Conservation (phyloP, 108 stramenopile genomes). For the Skeletonema grethae region DNA sequence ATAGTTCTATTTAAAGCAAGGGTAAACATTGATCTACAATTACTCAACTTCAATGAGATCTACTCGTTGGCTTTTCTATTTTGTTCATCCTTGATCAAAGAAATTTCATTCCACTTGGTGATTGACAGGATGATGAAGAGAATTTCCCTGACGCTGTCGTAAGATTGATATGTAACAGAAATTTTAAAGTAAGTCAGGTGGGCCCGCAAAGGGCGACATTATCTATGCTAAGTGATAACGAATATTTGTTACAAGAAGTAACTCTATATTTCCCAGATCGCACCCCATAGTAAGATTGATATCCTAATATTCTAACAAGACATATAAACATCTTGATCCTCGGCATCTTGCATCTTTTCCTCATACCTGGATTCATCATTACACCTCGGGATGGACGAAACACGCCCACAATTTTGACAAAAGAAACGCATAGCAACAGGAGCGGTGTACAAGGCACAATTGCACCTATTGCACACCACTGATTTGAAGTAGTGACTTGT, state of each 20-base stretch:
- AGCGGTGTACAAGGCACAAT: neutral
- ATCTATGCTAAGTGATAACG: too few relatives aligned
- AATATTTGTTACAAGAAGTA: too few relatives aligned
- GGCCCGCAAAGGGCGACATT: too few relatives aligned
- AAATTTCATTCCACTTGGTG: neutral
- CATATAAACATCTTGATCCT: neutral
- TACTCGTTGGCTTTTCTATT: neutral
- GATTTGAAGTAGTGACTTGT: neutral
- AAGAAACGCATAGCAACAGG: neutral
- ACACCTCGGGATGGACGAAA: neutral
- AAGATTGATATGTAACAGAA: too few relatives aligned
- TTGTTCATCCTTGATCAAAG: neutral
- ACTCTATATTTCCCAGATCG: too few relatives aligned
- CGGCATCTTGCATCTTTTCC: conserved; percentile 2
- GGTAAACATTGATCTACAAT: too few relatives aligned
- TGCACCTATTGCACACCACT: neutral
- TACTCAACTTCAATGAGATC: too few relatives aligned
- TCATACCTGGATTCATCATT: neutral
- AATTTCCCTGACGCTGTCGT: neutral
- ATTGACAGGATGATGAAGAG: neutral
- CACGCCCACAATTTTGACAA: neutral
- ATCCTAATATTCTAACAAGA: neutral
- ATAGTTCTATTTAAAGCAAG: too few relatives aligned
- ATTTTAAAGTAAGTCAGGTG: too few relatives aligned
- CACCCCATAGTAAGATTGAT: too few relatives aligned